A percentile compares a stretch with the other conserved stretches of the same genome.
Evolutionary conservation across 2,329 filamentous ascomycete genomes (phyloP).

Genomic region (Bipolaris zeicola): DNA sequence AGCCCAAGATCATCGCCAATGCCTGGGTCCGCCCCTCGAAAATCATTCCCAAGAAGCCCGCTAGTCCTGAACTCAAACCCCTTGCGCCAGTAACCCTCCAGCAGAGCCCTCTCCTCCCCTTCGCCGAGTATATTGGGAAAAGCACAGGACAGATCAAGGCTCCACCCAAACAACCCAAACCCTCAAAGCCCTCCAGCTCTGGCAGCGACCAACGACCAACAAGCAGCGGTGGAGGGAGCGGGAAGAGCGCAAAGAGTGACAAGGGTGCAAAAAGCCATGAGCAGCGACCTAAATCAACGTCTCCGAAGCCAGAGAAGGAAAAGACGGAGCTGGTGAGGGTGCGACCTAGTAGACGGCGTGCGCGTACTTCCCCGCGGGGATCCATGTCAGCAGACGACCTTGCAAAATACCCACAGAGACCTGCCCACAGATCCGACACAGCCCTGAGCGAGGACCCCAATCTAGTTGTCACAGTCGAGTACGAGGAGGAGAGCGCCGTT

Average conservation of each 20-base stretch:
- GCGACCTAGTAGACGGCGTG: slow-evolving; percentile 35
- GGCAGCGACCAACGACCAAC: slow-evolving; percentile 41
- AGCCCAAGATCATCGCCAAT: slow-evolving; percentile 45
- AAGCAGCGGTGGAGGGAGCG: slow-evolving; percentile 43
- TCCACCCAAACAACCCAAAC: slow-evolving; percentile 31
- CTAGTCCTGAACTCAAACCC: slow-evolving; percentile 15
- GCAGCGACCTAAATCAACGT: slow-evolving; percentile 22
- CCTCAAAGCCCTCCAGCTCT: slow-evolving; percentile 38
- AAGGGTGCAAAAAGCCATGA: slow-evolving; percentile 31
- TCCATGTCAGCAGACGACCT: slow-evolving; percentile 43
- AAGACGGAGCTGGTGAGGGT: slow-evolving; percentile 36
- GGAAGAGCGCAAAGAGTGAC: slow-evolving; percentile 35
- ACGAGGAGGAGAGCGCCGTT: slow-evolving; percentile 29
- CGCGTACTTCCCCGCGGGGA: slow-evolving; percentile 38
- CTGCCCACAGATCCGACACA: slow-evolving; percentile 31
- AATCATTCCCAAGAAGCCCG: slow-evolving; percentile 28
- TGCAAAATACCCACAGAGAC: slow-evolving; percentile 19
- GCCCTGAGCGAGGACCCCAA: slow-evolving; percentile 29
- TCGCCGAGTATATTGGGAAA: slow-evolving; percentile 36
- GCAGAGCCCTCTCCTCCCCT: slow-evolving; percentile 24
- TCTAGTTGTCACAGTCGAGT: slow-evolving; percentile 38
- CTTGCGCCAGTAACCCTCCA: slow-evolving; percentile 17
- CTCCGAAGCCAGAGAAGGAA: slow-evolving; percentile 26
- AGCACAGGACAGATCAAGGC: slow-evolving; percentile 34
- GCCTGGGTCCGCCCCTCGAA: slow-evolving; percentile 48